Base-by-base conservation (phyloP, 805 yeast genomes). In the Wickerhamomyces ciferrii region DNA sequence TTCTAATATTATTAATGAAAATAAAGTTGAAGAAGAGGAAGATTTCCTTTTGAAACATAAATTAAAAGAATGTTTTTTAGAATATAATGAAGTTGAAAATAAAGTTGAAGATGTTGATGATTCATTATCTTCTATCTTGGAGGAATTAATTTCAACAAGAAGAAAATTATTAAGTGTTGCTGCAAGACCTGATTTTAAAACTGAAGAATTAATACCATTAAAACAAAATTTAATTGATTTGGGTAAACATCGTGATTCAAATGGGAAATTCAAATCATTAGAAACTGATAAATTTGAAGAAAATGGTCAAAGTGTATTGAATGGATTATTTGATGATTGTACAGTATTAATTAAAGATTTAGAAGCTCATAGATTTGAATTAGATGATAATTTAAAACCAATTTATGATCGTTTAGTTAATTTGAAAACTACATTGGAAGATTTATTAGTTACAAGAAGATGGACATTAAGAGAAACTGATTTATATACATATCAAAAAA, bases 401-500 rank as follows among this genome's bases (percentile, higher is more conserved):
- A 71, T 86, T 25, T 91, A 87, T 66, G 74, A 78, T 42, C 74
- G 78, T 48, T 70, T 94, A 53, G 69, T 78, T 27, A 78, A 75
- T 40, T 73, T 89, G 54, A 87, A 89, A 62, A 73, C 79, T 21
- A 83, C 83, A 18, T 74, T 94, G 50, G 96, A 88, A 55, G 88
- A 87, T 54, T 70, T 94, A 51, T 73, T 92, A 56, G 81, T 94
- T 40, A 94, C 99, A 3, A 83, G 97, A 66, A 79, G 99, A 63
- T 94, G 99, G 99, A 92, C 98, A 2, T 72, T 94, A 69, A 80
- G 99, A 60, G 96, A 91, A 59, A 94, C 99, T 0, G 99, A 94
- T 67, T 73, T 94, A 50, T 94, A 86, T 68, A 75, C 76, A 42
- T 91, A 87, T 62, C 96, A 90, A 66, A 81, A 83, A 58, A 74